A percentile compares a stretch with the other conserved stretches of the same genome.
Conservation (phyloP, 2,329 filamentous ascomycete species). For the Aspergillus novoparasiticus region DNA sequence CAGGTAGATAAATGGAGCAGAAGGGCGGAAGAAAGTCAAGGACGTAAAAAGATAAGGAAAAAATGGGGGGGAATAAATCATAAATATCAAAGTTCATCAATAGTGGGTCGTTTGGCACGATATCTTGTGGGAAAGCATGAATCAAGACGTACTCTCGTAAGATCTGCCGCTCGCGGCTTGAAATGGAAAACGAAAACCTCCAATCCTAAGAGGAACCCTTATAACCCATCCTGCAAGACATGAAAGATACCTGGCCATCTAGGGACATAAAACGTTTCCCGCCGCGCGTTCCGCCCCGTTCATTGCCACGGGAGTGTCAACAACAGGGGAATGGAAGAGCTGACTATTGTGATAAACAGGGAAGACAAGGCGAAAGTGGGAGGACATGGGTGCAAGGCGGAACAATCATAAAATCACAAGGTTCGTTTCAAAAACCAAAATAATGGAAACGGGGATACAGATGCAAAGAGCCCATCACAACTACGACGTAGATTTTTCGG, state of each 20-base stretch:
- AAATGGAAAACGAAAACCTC: conserved; percentile 13
- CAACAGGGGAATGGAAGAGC: conserved; percentile 14
- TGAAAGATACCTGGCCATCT: conserved; percentile 12
- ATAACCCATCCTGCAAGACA: conserved; percentile 18
- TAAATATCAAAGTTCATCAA: conserved; percentile 35
- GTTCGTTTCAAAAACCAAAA: conserved; percentile 25
- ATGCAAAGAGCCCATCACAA: conserved; percentile 19
- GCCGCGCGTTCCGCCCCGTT: conserved; percentile 14
- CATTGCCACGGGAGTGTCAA: conserved; percentile 16
- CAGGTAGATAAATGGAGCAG: conserved; percentile 8
- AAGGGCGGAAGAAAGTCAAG: not conserved
- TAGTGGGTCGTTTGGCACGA: conserved; percentile 37
- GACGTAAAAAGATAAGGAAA: conserved; percentile 8
- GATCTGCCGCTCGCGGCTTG: conserved; percentile 26
- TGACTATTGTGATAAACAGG: conserved; percentile 18
- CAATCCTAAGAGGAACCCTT: conserved; percentile 16
- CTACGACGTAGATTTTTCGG: conserved; percentile 36
- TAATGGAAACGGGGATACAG: conserved; percentile 16
- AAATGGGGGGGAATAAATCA: conserved; percentile 10
- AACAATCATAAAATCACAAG: conserved; percentile 23
- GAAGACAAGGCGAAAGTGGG: conserved; percentile 16
- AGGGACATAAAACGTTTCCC: not conserved
- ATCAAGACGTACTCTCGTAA: conserved; percentile 32
- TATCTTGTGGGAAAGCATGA: conserved; percentile 40
- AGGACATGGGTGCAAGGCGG: conserved; percentile 16